Conservation (phyloP, 768 basidiomycete species). For the Suillus bovinus region DNA sequence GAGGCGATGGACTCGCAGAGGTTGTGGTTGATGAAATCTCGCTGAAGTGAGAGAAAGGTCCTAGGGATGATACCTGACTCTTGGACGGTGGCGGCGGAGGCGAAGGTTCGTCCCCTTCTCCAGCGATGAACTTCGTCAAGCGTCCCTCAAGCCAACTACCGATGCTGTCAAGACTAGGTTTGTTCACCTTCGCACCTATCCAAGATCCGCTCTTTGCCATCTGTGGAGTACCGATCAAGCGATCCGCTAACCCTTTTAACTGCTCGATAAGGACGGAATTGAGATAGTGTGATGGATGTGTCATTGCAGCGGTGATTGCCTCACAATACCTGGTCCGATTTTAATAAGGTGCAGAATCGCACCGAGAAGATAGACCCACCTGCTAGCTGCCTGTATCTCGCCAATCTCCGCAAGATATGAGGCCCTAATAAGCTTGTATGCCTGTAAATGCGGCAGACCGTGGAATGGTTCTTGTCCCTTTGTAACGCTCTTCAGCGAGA, state of each 20-base stretch:
- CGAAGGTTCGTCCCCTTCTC: conserved; percentile 64
- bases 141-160: conserved; percentile 91
- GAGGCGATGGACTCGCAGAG: conserved; percentile 78
- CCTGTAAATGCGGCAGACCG: conserved; percentile 84
- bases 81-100: conserved; percentile 36
- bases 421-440: conserved; percentile 84
- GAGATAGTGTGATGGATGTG: conserved; percentile 64
- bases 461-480: conserved; percentile 88
- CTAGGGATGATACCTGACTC: conserved; percentile 51
- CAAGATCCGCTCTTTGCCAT: conserved; percentile 81
- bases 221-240: conserved; percentile 70
- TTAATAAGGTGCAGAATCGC: conserved; percentile 15
- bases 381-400: conserved; percentile 70
- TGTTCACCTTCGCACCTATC: conserved; percentile 83
- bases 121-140: conserved; percentile 93
- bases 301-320: conserved; percentile 72
- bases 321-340: conserved; percentile 82
- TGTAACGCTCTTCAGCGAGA: conserved; percentile 65
- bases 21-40: conserved; percentile 82
- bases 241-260: conserved; percentile 75
- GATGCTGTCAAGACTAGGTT: conserved; percentile 90
- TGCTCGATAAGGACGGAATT: conserved; percentile 68
- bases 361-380: conserved; percentile 43
- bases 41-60: conserved; percentile 92
- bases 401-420: conserved; percentile 78